These are phyloP conservation scores for Populus alba DNA, from an alignment of 345 rosid species.

Conservation along the genomic window DNA sequence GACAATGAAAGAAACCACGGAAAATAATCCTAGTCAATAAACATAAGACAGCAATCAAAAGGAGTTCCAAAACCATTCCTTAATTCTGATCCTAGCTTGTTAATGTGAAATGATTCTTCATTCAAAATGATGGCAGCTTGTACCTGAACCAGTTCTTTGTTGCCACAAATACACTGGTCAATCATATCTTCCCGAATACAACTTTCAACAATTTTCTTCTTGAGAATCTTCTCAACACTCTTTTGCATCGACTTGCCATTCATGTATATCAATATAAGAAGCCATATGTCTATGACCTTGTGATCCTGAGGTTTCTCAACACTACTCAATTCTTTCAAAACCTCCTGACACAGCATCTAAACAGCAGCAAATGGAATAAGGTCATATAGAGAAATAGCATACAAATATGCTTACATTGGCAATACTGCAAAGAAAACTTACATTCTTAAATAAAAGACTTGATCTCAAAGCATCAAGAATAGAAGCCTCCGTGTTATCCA, in stretches of 20 bases:
- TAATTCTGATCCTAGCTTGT: conserved; percentile 7
- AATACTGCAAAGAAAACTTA: conserved; percentile 26
- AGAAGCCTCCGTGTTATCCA: conserved; percentile 54
- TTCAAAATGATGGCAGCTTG: not conserved
- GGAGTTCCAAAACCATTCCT: conserved; percentile 4
- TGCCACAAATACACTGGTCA: conserved; percentile 69
- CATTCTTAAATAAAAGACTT: conserved; percentile 76
- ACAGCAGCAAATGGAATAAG: conserved; percentile 9
- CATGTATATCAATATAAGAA: conserved; percentile 61
- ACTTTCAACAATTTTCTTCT: conserved; percentile 67
- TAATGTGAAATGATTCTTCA: conserved; percentile 6
- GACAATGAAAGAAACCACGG: conserved; percentile 64
- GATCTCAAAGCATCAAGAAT: conserved; percentile 73
- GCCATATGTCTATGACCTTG: conserved; percentile 78
- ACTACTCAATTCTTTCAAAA: conserved; percentile 61
- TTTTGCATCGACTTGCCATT: conserved; percentile 59
- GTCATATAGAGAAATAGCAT: not conserved
- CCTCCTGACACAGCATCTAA: conserved; percentile 77
- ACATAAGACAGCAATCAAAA: conserved; percentile 13
- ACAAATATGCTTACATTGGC: conserved; percentile 14
- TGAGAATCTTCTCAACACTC: conserved; percentile 55
- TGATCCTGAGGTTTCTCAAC: conserved; percentile 68
- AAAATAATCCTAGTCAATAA: conserved; percentile 57
- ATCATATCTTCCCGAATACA: conserved; percentile 60
- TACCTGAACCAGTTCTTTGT: conserved; percentile 69